Evolutionary conservation across 1,284 basidiomycete species (phyloP), one percentile per base, ranked within the genome.

Genomic region (Microbotryum scabiosae): DNA sequence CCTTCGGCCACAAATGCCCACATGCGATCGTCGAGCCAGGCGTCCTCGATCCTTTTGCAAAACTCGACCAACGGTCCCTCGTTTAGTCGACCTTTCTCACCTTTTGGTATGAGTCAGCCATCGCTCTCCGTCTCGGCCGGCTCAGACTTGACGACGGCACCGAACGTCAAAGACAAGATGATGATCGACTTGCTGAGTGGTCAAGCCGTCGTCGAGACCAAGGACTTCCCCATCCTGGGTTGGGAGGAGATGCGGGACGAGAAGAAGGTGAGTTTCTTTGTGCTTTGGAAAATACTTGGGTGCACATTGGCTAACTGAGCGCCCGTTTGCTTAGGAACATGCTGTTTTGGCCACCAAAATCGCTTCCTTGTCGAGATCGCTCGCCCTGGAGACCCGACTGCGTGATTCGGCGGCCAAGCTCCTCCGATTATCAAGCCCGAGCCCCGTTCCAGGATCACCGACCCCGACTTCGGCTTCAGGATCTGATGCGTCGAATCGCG

Each of bases 321-420:
- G 44, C 23, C 14, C 10, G 25, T 41, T 1, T 30, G 1, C 5
- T 16, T 47, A 64, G 65, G 63, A 70, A 10, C 61, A 62, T n/a
- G n/a, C 59, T 5, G 25, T 60, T 5, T 51, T 68, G 26, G 50
- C 62, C 5, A 56, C 57, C 5, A 59, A 59, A 25, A 53, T 68
- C 18, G 46, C 58, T 2, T 57, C 61, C 32, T 59, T 70, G 44
- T 55, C 54, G 0, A 58, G 67, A 3, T 66, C 65, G 4, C 52
- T 70, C 50, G 55, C 66, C 2, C 60, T 70, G 32, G 68, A 68
- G 43, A 66, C 59, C n/a, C 59, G 61, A 10, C 63, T 70, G 1
- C 64, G 62, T 16, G 66, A 66, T 44, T 66, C 66, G 3, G 60
- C 64, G 23, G 60, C 66, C 36, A 64, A 64, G n/a, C 64, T 70